Evolutionary conservation across 2,329 filamentous ascomycete species (phyloP).

Genomic region (Drechslerella coelobrocha): DNA sequence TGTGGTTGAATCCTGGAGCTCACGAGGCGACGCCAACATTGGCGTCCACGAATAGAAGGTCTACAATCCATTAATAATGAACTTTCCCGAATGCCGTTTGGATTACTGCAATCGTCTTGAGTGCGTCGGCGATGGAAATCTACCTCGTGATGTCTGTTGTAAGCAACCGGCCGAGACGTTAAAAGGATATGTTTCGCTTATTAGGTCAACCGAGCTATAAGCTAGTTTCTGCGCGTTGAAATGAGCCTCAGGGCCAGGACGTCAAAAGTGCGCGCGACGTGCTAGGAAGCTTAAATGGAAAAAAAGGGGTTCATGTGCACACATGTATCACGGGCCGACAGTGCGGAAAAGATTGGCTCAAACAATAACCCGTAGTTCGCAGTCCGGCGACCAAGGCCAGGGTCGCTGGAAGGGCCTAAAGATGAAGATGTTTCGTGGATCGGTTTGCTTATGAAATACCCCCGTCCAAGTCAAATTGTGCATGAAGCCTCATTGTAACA

Average conservation of each 20-base stretch:
- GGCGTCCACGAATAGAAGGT: no score
- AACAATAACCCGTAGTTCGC: no score
- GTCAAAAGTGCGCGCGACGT: conserved; percentile 2
- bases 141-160: conserved; percentile 23
- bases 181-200: conserved; percentile 42
- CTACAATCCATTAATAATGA: no score
- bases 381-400: no score
- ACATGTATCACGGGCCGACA: no score
- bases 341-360: no score
- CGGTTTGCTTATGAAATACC: no score
- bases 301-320: conserved; percentile 20
- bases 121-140: conserved; percentile 29
- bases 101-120: no score
- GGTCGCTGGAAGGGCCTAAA: no score
- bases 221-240: conserved; percentile 28
- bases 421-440: no score
- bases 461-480: no score
- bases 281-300: not conserved
- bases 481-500: not conserved
- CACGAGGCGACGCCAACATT: conserved; percentile 7
- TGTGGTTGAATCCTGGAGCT: conserved; percentile 6
- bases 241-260: conserved; percentile 42
- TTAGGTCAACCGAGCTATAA: conserved; percentile 42
- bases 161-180: conserved; percentile 47
- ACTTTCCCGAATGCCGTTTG: no score